Conservation (phyloP, 805 yeast genomes). For the Candida golubevii region DNA sequence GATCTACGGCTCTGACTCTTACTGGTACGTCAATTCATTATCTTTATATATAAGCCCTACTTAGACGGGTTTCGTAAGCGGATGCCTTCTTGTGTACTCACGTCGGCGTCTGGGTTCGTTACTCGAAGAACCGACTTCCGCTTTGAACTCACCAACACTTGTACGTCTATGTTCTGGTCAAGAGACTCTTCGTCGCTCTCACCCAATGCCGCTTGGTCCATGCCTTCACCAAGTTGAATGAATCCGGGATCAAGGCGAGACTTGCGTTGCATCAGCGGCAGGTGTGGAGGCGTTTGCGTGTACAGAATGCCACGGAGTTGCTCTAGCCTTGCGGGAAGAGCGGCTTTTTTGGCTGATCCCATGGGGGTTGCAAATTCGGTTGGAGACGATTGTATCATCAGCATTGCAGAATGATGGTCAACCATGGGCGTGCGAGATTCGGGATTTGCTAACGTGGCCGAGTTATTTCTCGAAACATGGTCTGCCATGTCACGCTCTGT, state of each 20-base stretch:
- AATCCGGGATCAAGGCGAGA: conserved; percentile 16
- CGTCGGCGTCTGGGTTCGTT: conserved; percentile 52
- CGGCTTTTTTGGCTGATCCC: neutral
- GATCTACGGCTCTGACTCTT: too few relatives aligned
- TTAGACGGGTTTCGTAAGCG: conserved; percentile 15
- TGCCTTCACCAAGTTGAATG: conserved; percentile 1
- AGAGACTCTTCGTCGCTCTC: conserved; percentile 35
- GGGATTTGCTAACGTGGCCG: neutral
- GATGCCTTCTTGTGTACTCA: conserved; percentile 1
- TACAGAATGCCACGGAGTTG: conserved; percentile 24
- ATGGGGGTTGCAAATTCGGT: neutral
- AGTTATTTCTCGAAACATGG: neutral
- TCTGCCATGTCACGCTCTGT: neutral
- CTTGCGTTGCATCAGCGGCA: conserved; percentile 16
- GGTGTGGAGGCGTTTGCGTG: conserved; percentile 20
- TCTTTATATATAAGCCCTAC: neutral
- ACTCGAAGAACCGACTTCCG: conserved; percentile 57
- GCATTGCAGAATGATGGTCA: neutral
- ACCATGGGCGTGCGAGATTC: neutral
- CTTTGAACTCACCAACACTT: conserved; percentile 64
- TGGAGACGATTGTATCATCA: conserved; percentile 3
- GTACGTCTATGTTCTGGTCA: conserved; percentile 57
- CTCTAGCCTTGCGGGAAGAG: conserved; percentile 14
- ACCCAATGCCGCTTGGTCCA: conserved; percentile 3
- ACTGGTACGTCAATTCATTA: neutral